Conservation (phyloP, 2,329 filamentous ascomycete genomes). For the Monosporascus sp. region DNA sequence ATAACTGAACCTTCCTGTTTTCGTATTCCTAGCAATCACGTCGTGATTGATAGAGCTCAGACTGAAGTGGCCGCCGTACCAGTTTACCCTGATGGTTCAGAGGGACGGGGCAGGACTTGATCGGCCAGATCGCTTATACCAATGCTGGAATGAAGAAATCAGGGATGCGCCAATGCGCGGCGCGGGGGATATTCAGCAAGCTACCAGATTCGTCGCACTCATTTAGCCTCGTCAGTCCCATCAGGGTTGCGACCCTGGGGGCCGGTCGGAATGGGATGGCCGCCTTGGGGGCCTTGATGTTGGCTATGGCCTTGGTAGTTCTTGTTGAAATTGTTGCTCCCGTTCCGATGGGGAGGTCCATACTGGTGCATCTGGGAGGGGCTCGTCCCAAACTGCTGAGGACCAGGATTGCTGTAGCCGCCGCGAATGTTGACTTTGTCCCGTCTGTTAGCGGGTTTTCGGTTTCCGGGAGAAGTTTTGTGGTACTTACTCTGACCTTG, state of each 20-base stretch:
- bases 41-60: slow-evolving; percentile 2
- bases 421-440: slow-evolving; percentile 52
- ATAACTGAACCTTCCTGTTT: neutral
- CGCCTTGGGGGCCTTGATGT: slow-evolving; percentile 33
- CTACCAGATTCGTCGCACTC: slow-evolving; percentile 17
- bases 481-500: slow-evolving; percentile 65
- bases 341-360: slow-evolving; percentile 52
- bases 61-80: slow-evolving; percentile 1
- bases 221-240: slow-evolving; percentile 41
- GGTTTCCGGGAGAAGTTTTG: slow-evolving; percentile 12
- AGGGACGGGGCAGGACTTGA: slow-evolving; percentile 10
- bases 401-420: slow-evolving; percentile 52
- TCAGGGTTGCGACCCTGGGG: slow-evolving; percentile 32
- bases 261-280: slow-evolving; percentile 28
- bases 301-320: slow-evolving; percentile 41
- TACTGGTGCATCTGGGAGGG: slow-evolving; percentile 62
- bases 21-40: neutral
- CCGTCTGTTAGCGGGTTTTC: slow-evolving; percentile 31
- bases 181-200: slow-evolving; percentile 20
- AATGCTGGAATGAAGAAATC: slow-evolving; percentile 22
- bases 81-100: slow-evolving; percentile 6
- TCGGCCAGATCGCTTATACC: slow-evolving; percentile 11
- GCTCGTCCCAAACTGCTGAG: slow-evolving; percentile 60
- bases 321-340: slow-evolving; percentile 47
- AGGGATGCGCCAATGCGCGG: slow-evolving; percentile 22